These are phyloP conservation scores for Leccinum pellstonianum DNA, from an alignment of 768 basidiomycete genomes.

Conservation along the genomic window DNA sequence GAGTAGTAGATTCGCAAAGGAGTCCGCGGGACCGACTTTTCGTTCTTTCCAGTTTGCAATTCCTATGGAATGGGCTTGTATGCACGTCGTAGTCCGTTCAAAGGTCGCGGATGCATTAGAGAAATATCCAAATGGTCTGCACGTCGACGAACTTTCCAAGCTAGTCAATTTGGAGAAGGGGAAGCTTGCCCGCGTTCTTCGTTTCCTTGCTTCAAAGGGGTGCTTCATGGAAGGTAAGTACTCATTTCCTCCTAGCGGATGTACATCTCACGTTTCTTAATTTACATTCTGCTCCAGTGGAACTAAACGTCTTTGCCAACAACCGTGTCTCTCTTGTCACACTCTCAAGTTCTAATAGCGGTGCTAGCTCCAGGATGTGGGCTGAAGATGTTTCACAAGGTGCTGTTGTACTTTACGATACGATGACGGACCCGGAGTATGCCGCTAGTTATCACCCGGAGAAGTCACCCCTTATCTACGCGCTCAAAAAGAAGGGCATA, in stretches of 20 bases:
- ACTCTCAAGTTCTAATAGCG: constrained; percentile 11
- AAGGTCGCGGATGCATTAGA: too few relatives aligned
- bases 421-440: constrained; percentile 26
- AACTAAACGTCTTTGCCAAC: constrained; percentile 14
- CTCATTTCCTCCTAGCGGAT: not conserved
- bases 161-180: not conserved
- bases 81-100: too few relatives aligned
- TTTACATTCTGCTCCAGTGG: constrained; percentile 14
- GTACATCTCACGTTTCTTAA: not conserved
- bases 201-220: constrained; percentile 30
- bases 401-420: constrained; percentile 24
- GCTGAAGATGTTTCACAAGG: constrained; percentile 15
- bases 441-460: constrained; percentile 23
- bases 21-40: too few relatives aligned
- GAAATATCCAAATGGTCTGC: not conserved
- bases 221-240: constrained; percentile 31
- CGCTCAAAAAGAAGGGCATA: constrained; percentile 15
- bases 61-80: too few relatives aligned
- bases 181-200: constrained; percentile 24
- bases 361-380: constrained; percentile 9
- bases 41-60: too few relatives aligned
- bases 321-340: constrained; percentile 34
- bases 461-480: constrained; percentile 22
- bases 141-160: not conserved
- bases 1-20: not conserved